phyloP scores from a whole-genome alignment of 768 basidiomycete species.

The Rhodotorula taiwanensis region DNA sequence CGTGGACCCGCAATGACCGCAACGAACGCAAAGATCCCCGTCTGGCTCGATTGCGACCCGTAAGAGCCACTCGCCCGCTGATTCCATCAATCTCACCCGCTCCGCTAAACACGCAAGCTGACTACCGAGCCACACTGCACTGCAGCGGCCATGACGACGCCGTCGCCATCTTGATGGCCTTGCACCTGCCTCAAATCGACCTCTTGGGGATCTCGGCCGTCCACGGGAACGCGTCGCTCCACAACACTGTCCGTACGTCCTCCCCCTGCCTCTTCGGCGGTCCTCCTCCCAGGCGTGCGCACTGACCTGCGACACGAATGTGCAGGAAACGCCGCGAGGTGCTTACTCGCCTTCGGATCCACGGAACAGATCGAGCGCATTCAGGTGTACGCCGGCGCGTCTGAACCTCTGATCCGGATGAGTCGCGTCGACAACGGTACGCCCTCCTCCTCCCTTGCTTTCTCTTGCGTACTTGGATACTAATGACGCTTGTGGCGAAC shows the following conservation, averaged over 20 bases:
- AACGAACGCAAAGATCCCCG: neutral
- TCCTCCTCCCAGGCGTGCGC: slow-evolving; percentile 16
- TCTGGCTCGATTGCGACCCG: slow-evolving; percentile 34
- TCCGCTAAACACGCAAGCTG: neutral
- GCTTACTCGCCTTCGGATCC: slow-evolving; percentile 68
- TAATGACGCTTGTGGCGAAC: too few relatives aligned
- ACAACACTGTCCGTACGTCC: slow-evolving; percentile 49
- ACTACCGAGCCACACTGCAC: too few relatives aligned
- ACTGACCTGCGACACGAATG: neutral
- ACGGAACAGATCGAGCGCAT: slow-evolving; percentile 47
- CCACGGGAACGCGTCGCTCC: slow-evolving; percentile 64
- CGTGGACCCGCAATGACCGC: too few relatives aligned
- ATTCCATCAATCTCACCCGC: neutral
- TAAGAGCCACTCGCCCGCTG: too few relatives aligned
- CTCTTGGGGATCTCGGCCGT: slow-evolving; percentile 82
- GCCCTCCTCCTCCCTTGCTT: too few relatives aligned
- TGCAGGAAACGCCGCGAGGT: slow-evolving; percentile 63
- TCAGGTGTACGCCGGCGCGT: slow-evolving; percentile 63
- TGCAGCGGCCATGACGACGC: slow-evolving; percentile 77
- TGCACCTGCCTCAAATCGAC: slow-evolving; percentile 58
- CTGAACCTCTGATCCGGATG: slow-evolving; percentile 60
- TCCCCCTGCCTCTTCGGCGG: slow-evolving; percentile 40
- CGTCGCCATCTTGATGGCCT: slow-evolving; percentile 58
- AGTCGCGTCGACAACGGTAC: slow-evolving; percentile 52
- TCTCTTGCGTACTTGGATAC: too few relatives aligned